Evolutionary conservation across 2,329 filamentous ascomycete genomes (phyloP).

Genomic region (Epichloe typhina): DNA sequence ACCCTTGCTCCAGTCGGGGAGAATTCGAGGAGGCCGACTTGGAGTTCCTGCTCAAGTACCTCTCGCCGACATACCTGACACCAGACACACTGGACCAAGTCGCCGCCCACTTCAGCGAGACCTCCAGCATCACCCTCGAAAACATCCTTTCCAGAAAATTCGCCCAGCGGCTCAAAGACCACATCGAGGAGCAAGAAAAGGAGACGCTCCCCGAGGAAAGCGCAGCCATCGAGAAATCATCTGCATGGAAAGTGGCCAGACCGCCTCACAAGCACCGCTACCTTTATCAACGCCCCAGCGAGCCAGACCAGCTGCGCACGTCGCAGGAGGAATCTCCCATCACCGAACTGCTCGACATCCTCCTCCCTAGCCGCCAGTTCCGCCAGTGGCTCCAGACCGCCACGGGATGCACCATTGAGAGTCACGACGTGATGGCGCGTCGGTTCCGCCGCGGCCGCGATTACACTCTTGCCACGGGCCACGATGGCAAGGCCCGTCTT

Average conservation of each 20-base stretch:
- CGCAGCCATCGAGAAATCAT: conserved; percentile 42
- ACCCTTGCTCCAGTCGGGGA: conserved; percentile 32
- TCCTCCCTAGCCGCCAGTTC: conserved; percentile 78
- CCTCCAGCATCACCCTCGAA: conserved; percentile 72
- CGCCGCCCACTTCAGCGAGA: conserved; percentile 63
- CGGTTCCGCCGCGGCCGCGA: conserved; percentile 79
- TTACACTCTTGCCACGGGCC: conserved; percentile 84
- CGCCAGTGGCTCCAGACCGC: conserved; percentile 78
- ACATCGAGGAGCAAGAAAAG: conserved; percentile 54
- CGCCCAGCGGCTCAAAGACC: conserved; percentile 52
- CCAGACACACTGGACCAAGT: conserved; percentile 82
- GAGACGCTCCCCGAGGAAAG: conserved; percentile 32
- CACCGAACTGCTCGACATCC: conserved; percentile 64
- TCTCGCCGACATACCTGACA: conserved; percentile 80
- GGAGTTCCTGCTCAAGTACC: conserved; percentile 80
- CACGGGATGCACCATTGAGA: conserved; percentile 61
- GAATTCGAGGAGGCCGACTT: conserved; percentile 66
- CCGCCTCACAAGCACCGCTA: conserved; percentile 95
- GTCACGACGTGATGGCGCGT: conserved; percentile 66
- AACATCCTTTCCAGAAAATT: conserved; percentile 72
- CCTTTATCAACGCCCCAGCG: conserved; percentile 56
- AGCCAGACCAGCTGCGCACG: conserved; percentile 22
- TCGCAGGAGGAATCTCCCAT: conserved; percentile 42
- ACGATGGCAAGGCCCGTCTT: conserved; percentile 63
- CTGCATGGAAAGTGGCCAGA: conserved; percentile 60